Conservation (phyloP, 371 early-diverging fungal genomes). For the Apophysomyces sp. region DNA sequence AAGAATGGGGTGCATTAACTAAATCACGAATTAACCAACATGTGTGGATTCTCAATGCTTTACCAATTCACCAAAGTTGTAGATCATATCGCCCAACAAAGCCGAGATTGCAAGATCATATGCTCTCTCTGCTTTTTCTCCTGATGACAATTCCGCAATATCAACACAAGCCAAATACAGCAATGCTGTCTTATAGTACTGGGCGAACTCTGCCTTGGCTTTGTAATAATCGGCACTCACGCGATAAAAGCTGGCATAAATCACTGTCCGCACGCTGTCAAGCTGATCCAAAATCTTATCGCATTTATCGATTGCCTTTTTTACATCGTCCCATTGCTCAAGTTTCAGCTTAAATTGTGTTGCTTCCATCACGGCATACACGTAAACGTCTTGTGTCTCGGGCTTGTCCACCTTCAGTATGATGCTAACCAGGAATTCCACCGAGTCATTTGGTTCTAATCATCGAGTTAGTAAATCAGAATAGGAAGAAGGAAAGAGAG, state of each 20-base stretch:
- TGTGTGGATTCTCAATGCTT: constrained; percentile 1
- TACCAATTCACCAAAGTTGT: constrained; percentile 98
- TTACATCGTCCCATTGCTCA: constrained; percentile 77
- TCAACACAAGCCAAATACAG: constrained; percentile 91
- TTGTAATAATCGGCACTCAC: constrained; percentile 96
- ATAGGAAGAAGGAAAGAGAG: no score
- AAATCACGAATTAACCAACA: neutral
- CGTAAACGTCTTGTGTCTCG: constrained; percentile 78
- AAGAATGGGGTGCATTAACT: constrained; percentile 94
- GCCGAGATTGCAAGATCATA: constrained; percentile 92
- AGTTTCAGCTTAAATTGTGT: constrained; percentile 79
- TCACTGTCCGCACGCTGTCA: constrained; percentile 81
- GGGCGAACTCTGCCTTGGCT: constrained; percentile 88
- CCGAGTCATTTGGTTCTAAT: constrained; percentile 62
- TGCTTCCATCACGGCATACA: constrained; percentile 83
- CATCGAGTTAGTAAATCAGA: neutral
- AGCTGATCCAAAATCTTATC: constrained; percentile 83
- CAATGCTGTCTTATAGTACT: constrained; percentile 94
- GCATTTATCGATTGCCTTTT: constrained; percentile 81
- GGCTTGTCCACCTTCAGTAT: constrained; percentile 70
- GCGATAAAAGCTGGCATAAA: constrained; percentile 93
- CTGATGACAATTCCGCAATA: constrained; percentile 69
- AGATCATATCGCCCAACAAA: constrained; percentile 91
- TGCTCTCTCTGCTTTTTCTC: constrained; percentile 85
- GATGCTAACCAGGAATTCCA: constrained; percentile 65